Evolutionary conservation across 2,329 filamentous ascomycete species (phyloP), one percentile per base, ranked within the genome.

Genomic region (Beauveria asiatica): DNA sequence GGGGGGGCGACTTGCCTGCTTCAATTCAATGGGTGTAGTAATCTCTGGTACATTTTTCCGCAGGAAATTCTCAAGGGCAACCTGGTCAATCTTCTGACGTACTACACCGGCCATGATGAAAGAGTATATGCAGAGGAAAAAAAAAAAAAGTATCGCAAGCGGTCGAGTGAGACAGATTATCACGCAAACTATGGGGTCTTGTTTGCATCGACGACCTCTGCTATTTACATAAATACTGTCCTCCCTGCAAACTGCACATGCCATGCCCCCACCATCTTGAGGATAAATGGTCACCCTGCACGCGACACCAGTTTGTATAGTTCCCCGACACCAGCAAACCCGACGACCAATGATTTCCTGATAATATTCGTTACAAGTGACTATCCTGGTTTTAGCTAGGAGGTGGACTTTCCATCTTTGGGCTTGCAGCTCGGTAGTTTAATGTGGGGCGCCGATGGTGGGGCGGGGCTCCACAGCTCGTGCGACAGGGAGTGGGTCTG

Each of bases 1-100:
- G n/a, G n/a, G n/a, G n/a, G n/a, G n/a, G n/a, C n/a, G n/a, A 45
- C 59, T 50, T 42, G 44, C 59, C 19, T 61, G 59, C 46, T 57
- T 57, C 7, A 61, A n/a, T 11, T 57, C 25, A 44, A 61, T 57
- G 1, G 59, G 59, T 8, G 54, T 57, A 2, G 46, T 45, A 21
- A 61, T 57, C 17, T 61, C 53, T 9, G 53, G 59, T 27, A 61
- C 53, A 48, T 61, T 41, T 16, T 53, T n/a, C 1, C 33, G 39
- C 21, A 61, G 13, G 30, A 37, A 61, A 9, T 8, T 30, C 19
- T 61, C 39, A 10, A 61, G 42, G 10, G 59, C 45, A 13, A 23
- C n/a, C 21, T 57, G 48, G n/a, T 61, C 59, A 52, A 61, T 61
- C 39, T 45, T n/a, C 41, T 61, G 59, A 27, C 59, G 59, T 17